phyloP scores from a whole-genome alignment of 192 early-diverging fungal species.

The Allomyces macrogynus region DNA sequence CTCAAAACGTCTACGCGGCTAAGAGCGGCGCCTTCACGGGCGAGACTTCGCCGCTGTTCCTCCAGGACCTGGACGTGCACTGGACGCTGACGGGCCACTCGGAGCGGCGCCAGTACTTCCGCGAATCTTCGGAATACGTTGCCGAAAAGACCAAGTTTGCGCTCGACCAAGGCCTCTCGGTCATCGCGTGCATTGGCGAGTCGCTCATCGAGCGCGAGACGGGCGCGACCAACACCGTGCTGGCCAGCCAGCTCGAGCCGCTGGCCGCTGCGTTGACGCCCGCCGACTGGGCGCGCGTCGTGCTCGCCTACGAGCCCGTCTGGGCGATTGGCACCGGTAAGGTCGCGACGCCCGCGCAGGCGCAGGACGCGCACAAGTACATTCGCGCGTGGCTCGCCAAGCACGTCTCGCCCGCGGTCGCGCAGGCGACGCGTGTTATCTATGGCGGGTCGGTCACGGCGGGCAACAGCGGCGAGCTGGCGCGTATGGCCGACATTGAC shows the following conservation, averaged over 20 bases:
- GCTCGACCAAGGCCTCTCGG: conserved; percentile 65
- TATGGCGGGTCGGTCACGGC: conserved; percentile 93
- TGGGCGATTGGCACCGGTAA: conserved; percentile 99
- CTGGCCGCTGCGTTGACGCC: conserved; percentile 44
- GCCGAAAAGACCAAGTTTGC: conserved; percentile 82
- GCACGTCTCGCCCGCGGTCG: conserved; percentile 65
- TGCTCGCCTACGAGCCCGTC: conserved; percentile 98
- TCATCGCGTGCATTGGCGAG: conserved; percentile 91
- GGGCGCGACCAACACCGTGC: conserved; percentile 63
- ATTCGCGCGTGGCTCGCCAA: conserved; percentile 73
- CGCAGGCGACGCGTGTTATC: conserved; percentile 74
- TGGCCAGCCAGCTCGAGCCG: conserved; percentile 74
- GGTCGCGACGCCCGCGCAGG: conserved; percentile 85
- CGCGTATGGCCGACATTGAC: conserved; percentile 75
- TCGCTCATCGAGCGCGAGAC: conserved; percentile 85
- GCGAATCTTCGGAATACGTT: conserved; percentile 68
- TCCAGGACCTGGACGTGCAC: conserved; percentile 83
- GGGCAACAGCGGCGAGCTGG: conserved; percentile 62
- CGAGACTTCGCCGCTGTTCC: conserved; percentile 79
- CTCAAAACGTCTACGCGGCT: conserved; percentile 83
- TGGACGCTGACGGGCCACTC: conserved; percentile 99
- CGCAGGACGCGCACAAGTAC: conserved; percentile 81
- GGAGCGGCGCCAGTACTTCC: conserved; percentile 84
- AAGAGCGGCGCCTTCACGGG: conserved; percentile 88
- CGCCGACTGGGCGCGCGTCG: conserved; percentile 77